Evolutionary conservation across 768 basidiomycete species (phyloP), one percentile per base, ranked within the genome.

Genomic region (Boletus rufocinnamomeus): DNA sequence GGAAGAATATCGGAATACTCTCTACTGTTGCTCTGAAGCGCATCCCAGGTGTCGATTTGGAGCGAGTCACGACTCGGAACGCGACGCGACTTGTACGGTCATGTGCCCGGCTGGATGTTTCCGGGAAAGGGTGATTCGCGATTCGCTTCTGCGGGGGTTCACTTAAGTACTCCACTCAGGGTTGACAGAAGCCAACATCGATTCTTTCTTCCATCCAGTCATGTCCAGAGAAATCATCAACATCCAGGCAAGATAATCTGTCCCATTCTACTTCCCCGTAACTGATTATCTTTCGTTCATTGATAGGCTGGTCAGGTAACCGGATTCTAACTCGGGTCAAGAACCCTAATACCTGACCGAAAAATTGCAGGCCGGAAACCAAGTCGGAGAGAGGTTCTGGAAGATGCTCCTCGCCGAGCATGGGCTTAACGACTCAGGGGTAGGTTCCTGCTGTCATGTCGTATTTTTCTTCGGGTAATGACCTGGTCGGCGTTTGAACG

Each of bases 321-420:
- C 44, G 13, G 44, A 52, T 28, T 25, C 34, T 32, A 14, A n/a
- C n/a, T 30, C 35, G 37, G 6, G 37, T 37, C 48, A 38, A 25
- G 49, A 58, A 63, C 53, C 60, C 56, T 60, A 58, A 59, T 52
- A 52, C 61, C 60, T 71, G 52, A 69, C 57, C 5, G 14, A 57
- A 69, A 69, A 52, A 6, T 56, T 61, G 5, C 50, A 87, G 84
- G 88, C 88, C 30, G 85, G 88, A 62, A 89, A 88, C 66, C 86
- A 87, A 74, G 83, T 91, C 45, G 93, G 93, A 52, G 89, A 91
- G 66, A 81, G 82, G 46, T 98, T 96, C 73, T 97, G 95, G 95
- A 80, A 87, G 59, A 86, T 88, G 82, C 83, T 96, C 56, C 80
- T 97, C 25, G 83, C 85, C 17, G 92, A 95, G 75, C 93, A 95